A percentile compares a stretch with the other conserved stretches of the same genome.
These are phyloP conservation scores for Globisporangium nodosum DNA, from an alignment of 352 stramenopile genomes.

Conservation along the genomic window DNA sequence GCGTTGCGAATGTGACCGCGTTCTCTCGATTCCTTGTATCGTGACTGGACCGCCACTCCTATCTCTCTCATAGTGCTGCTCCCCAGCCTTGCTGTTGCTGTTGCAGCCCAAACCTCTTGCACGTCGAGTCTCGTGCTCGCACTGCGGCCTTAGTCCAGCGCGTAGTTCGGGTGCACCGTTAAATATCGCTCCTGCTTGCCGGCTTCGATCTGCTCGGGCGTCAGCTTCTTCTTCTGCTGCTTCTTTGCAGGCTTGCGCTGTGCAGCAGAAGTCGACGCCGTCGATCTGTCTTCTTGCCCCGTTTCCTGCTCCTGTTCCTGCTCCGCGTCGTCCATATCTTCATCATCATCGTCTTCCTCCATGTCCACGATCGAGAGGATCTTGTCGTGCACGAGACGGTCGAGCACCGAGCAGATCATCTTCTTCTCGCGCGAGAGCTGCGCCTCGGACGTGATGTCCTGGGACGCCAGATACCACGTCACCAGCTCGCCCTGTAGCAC, in stretches of 20 bases:
- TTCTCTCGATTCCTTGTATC: no score
- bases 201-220: slow-evolving; percentile 38
- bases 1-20: no score
- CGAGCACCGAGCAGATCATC: slow-evolving; percentile 79
- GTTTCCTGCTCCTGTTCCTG: not conserved
- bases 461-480: slow-evolving; percentile 78
- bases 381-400: slow-evolving; percentile 76
- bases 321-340: slow-evolving; percentile 5
- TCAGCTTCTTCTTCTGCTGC: slow-evolving; percentile 24
- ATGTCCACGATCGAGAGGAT: slow-evolving; percentile 66
- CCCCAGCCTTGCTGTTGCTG: no score
- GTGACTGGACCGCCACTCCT: no score
- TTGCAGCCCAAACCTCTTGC: no score
- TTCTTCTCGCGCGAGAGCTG: slow-evolving; percentile 75
- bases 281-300: not conserved
- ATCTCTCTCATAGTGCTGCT: no score
- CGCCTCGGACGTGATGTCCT: slow-evolving; percentile 82
- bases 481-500: slow-evolving; percentile 77
- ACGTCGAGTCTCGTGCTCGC: no score
- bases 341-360: slow-evolving; percentile 42
- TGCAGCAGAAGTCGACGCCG: not conserved
- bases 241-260: slow-evolving; percentile 15
- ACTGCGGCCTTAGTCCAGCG: slow-evolving; percentile 39
- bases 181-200: slow-evolving; percentile 70
- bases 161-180: slow-evolving; percentile 77